phyloP scores from a whole-genome alignment of 768 basidiomycete species.

The Amanita polypyramis region DNA sequence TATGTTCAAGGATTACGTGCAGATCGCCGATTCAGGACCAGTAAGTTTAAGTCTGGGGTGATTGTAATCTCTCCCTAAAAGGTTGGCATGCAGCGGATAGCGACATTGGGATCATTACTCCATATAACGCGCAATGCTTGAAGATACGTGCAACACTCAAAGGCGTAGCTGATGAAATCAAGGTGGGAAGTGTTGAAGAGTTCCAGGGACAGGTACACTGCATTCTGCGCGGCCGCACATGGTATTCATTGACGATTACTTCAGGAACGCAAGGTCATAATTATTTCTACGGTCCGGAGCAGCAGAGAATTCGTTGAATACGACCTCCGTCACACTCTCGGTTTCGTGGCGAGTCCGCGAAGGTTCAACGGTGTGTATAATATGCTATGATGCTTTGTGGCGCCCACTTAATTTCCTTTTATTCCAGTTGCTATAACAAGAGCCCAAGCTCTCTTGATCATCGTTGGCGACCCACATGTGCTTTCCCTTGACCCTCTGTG shows the following conservation, averaged over 20 bases:
- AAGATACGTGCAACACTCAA: constrained; percentile 33
- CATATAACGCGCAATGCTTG: constrained; percentile 49
- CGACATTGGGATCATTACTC: constrained; percentile 52
- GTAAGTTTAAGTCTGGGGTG: constrained; percentile 19
- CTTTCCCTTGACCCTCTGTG: constrained; percentile 54
- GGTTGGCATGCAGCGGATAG: constrained; percentile 24
- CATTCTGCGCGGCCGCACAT: constrained; percentile 21
- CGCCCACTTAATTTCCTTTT: not conserved
- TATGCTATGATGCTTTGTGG: not conserved
- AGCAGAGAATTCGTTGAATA: constrained; percentile 42
- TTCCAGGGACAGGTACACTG: constrained; percentile 52
- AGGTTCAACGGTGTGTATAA: constrained; percentile 44
- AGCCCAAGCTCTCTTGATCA: constrained; percentile 47
- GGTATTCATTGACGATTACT: constrained; percentile 16
- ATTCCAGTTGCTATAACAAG: constrained; percentile 48
- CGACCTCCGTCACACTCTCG: constrained; percentile 44
- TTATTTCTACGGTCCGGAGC: constrained; percentile 50
- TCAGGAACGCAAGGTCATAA: constrained; percentile 45
- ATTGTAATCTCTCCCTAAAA: not conserved
- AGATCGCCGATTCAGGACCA: constrained; percentile 27
- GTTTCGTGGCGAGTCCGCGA: constrained; percentile 47
- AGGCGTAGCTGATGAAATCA: constrained; percentile 28
- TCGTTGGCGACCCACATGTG: constrained; percentile 49
- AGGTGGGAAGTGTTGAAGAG: constrained; percentile 58
- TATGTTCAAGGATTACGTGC: constrained; percentile 32